Base-by-base conservation (phyloP, 2,329 filamentous ascomycete species). In the Fusarium temperatum region DNA sequence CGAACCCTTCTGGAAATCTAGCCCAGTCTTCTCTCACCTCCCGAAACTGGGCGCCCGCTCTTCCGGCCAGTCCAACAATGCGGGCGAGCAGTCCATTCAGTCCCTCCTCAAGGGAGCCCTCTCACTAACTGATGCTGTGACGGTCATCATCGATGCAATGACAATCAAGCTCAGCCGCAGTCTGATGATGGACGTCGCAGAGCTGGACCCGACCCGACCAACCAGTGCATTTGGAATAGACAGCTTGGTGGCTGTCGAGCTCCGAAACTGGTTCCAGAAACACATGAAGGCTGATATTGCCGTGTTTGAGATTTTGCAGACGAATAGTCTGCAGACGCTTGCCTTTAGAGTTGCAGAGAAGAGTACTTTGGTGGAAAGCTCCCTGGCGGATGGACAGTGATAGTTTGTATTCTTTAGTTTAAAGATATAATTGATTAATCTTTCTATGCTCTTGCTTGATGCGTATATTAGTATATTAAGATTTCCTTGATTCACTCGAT, bases 401-500 rank as follows among this genome's bases (percentile, higher is more conserved):
- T 42, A 15, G 22, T 42, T 41, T 42, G 22, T 42, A 17, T 42
- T n/a, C 14, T n/a, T 42, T 42, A 42, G 8, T n/a, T n/a, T 6
- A 10, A 15, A 42, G 3, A 15, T 9, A n/a, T n/a, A 42, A 15
- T 11, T 14, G 3, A n/a, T n/a, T 0, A 15, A 3, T 17, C 8
- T 17, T n/a, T 17, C 22, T n/a, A 11, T n/a, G 22, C 8, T 42
- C 14, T n/a, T 42, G 39, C 39, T n/a, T 9, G 22, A 15, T 15
- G 0, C n/a, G 9, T 15, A n/a, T 15, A 5, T 42, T 11, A 11
- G 22, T 42, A 6, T 0, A n/a, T 42, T n/a, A 0, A 10, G 22
- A 17, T 17, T n/a, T n/a, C 0, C 22, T n/a, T 42, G 14, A 42
- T 42, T 42, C 22, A n/a, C 14, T 42, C 8, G 2, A n/a, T 17